These are phyloP conservation scores for Penicillium mononematosum DNA, from an alignment of 495 filamentous ascomycete species.

Conservation along the genomic window DNA sequence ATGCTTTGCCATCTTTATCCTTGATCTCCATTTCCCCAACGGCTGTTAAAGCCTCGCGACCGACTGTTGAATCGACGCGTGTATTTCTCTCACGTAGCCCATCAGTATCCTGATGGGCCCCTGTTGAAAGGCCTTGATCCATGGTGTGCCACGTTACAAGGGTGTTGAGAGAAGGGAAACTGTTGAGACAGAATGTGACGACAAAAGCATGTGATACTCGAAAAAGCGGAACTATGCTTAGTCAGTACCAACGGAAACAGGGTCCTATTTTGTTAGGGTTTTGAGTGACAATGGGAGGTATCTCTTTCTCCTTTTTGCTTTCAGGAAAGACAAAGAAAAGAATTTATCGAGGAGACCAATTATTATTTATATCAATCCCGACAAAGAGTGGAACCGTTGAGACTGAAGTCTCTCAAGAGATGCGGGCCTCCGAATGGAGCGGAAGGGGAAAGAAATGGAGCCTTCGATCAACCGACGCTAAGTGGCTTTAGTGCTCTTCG, in stretches of 20 bases:
- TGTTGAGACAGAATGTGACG: constrained; percentile 24
- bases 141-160: constrained; percentile 29
- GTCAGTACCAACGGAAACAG: constrained; percentile 19
- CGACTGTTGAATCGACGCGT: constrained; percentile 37
- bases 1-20: constrained; percentile 51
- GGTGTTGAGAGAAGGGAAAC: constrained; percentile 20
- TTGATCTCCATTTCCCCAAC: constrained; percentile 38
- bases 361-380: constrained; percentile 17
- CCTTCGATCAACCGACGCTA: constrained; percentile 15
- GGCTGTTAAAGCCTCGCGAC: constrained; percentile 35
- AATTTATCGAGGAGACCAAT: neutral
- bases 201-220: constrained; percentile 39
- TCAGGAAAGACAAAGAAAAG: neutral
- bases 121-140: constrained; percentile 48
- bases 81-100: constrained; percentile 49
- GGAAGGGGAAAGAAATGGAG: constrained; percentile 31
- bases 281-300: neutral
- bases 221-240: constrained; percentile 15
- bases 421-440: constrained; percentile 32
- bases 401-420: constrained; percentile 12
- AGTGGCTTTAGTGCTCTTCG: neutral
- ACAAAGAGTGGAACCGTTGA: constrained; percentile 22
- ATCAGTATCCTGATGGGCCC: constrained; percentile 36
- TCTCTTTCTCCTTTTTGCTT: neutral
- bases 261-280: neutral